Base-by-base conservation (phyloP, 306 rosid genomes). In the Dalbergia oliveri region DNA sequence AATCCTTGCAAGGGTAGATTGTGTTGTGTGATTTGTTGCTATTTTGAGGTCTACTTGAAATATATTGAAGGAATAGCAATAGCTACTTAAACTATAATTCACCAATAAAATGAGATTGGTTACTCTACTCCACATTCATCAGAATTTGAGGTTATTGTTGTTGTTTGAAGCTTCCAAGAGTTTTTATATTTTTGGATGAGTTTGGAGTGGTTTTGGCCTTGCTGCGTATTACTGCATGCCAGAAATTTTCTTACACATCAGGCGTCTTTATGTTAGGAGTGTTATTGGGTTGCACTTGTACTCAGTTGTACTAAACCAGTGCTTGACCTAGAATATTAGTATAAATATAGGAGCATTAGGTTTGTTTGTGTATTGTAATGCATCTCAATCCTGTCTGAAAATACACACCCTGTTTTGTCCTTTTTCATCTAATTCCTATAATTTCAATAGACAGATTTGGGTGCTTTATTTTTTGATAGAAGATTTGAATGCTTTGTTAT, bases 301-400 rank as follows among this genome's bases (percentile, higher is more conserved):
- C 31, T 26, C n/a, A 26, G 31, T 26, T 26, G 31, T 26, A 26
- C 31, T 26, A 26, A 26, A 26, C 31, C 31, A 26, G 31, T 18
- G 8, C 34, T 56, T 56, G 51, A 39, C 65, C 78, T 58, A 12
- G 53, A 57, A 57, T 41, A 19, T 57, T 73, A 73, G 19, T 73
- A 18, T 21, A 14, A 21, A 12, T 70, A 26, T 41, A 23, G 58
- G 56, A 43, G 26, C 31, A 31, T 31, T 41, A 37, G 41, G 31
- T 26, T 26, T 26, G 0, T 37, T 37, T 37, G 41, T 37, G 41
- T 5, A 37, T 37, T 37, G 41, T 37, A 37, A 53, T 53, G 10
- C 58, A 53, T 53, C 58, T 53, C 58, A 53, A 53, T 53, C 58
- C 21, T 53, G 5, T 5, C 21, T 4, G 58, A 15, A 15, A 53